Evolutionary conservation across 495 filamentous ascomycete genomes (phyloP), one percentile per base, ranked within the genome.

Genomic region (Lepidopterella palustris): DNA sequence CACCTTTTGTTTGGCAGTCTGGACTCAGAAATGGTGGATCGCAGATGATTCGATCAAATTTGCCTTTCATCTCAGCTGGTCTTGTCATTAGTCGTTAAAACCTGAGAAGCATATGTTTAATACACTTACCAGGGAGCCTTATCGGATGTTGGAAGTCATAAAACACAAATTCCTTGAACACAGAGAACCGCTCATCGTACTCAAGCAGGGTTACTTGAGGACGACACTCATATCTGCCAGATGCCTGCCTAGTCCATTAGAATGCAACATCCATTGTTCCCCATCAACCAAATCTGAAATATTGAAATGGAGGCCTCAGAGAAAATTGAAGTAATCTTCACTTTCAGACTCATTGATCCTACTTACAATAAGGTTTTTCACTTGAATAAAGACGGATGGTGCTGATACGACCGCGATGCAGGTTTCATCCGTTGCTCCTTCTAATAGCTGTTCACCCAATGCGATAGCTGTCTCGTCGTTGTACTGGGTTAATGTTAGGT

Each of bases 1-100:
- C 67, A 87, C 86, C 74, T 76, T 90, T 90, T 0, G 87, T 88
- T 62, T 92, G 88, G 69, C 88, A 92, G 60, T 92, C 87, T 61
- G 86, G 79, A 64, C 80, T 86, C 6, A 92, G 73, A 60, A 92
- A 92, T 1, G 88, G 88, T 0, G 88, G 88, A 70, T 92, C 88
- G 60, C 79, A 79, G 57, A 90, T 83, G 56, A 92, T 78, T 45
- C 83, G 75, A 70, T 89, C 82, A 35, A 82, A 82, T 28, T 68
- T 74, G 20, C 80, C 82, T 67, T 88, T 89, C 23, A 91, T 67
- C 13, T 82, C 69, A 3, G 67, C 74, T 50, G 24, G 18, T 15
- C 2, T 18, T 15, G 35, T n/a, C 9, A 42, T 78, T 40, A 58
- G 4, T 25, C 32, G 18, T 15, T 10, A 31, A 13, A 55, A 24